Conservation (phyloP, 768 basidiomycete species). For the Collybiopsis luxurians region DNA sequence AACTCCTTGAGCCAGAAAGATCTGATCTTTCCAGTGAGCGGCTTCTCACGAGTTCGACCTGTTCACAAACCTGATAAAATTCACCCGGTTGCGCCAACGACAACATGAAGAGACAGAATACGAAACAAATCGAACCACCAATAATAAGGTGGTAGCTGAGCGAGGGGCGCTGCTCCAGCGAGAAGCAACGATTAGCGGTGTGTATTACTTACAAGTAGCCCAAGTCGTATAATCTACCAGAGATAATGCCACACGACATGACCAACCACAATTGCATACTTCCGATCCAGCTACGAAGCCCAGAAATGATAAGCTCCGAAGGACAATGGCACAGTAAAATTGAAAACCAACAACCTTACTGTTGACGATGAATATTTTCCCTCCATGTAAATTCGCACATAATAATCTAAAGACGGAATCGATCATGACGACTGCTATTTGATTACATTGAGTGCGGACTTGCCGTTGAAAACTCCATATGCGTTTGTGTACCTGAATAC, state of each 20-base stretch:
- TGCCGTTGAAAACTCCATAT: conserved; percentile 3
- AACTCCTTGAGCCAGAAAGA: conserved; percentile 36
- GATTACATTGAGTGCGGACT: no score
- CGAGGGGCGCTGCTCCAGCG: no score
- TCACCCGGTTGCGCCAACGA: conserved; percentile 8
- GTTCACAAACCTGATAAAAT: conserved; percentile 7
- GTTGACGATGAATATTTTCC: conserved; percentile 3
- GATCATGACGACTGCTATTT: background rate
- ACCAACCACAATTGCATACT: conserved; percentile 3
- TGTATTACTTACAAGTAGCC: conserved; percentile 6
- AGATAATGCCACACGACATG: conserved; percentile 6
- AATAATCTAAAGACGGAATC: background rate
- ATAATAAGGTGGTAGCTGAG: conserved; percentile 7
- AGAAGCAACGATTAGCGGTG: background rate
- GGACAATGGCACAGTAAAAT: no score
- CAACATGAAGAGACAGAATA: conserved; percentile 12
- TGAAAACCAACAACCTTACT: background rate
- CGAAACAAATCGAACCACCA: conserved; percentile 6
- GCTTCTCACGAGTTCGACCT: background rate
- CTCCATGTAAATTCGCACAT: conserved; percentile 4
- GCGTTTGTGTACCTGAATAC: background rate
- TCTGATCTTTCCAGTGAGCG: background rate
- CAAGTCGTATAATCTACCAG: conserved; percentile 6
- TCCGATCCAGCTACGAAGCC: background rate
- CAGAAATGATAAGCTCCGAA: background rate